phyloP scores from a whole-genome alignment of 1,139 yeast genomes.

The Yamadazyma buinensis region DNA sequence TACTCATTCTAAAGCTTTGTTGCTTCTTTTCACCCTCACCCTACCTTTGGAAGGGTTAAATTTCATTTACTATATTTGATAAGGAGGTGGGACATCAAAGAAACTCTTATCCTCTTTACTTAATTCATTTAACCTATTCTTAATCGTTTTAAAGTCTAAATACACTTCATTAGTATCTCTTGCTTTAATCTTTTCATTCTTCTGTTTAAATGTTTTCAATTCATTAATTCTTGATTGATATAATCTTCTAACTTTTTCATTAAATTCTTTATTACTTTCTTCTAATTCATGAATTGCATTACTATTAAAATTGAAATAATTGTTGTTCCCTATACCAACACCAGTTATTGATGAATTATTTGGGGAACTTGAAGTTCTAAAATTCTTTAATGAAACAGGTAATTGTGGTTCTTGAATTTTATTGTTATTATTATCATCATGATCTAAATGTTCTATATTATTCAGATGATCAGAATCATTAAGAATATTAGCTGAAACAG shows the following conservation, averaged over 20 bases:
- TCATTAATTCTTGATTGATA: slow-evolving; percentile 6
- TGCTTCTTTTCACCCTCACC: too few relatives aligned
- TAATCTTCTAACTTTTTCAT: slow-evolving; percentile 9
- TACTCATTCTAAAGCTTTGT: too few relatives aligned
- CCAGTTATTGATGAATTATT: slow-evolving; percentile 19
- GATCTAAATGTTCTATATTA: background rate
- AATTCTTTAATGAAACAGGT: slow-evolving; percentile 13
- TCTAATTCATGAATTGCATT: slow-evolving; percentile 14
- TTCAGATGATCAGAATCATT: background rate
- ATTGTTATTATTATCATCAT: background rate
- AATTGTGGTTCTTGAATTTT: slow-evolving; percentile 5
- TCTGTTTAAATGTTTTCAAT: slow-evolving; percentile 8
- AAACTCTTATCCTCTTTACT: slow-evolving; percentile 13
- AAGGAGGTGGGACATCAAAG: slow-evolving; percentile 16
- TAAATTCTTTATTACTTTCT: slow-evolving; percentile 6
- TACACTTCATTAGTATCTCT: slow-evolving; percentile 16
- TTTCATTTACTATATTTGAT: too few relatives aligned
- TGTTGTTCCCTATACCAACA: slow-evolving; percentile 37
- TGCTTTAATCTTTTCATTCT: background rate
- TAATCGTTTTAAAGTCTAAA: slow-evolving; percentile 30
- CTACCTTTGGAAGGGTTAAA: too few relatives aligned
- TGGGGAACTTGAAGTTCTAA: slow-evolving; percentile 14
- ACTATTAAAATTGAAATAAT: slow-evolving; percentile 28
- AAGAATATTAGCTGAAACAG: background rate
- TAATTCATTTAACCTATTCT: slow-evolving; percentile 17